These are phyloP conservation scores for Meyerozyma guilliermondii DNA, from an alignment of 1,139 yeast genomes.

Conservation along the genomic window DNA sequence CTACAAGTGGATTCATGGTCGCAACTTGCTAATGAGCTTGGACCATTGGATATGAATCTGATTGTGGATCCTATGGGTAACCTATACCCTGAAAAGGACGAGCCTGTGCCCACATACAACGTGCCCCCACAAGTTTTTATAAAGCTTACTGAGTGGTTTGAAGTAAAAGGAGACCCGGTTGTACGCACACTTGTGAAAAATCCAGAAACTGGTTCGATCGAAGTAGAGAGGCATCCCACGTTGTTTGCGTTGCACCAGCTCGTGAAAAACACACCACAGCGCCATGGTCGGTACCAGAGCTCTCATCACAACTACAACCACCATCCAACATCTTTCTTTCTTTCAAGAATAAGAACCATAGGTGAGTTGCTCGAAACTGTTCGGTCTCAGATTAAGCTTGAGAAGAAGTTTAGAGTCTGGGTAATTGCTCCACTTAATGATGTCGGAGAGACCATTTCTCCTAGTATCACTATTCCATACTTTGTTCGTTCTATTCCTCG, in stretches of 20 bases:
- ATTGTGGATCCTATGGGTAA: conserved; percentile 29
- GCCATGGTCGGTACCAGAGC: conserved; percentile 4
- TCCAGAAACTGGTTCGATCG: conserved; percentile 29
- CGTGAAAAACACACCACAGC: conserved; percentile 17
- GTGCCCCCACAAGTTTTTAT: conserved; percentile 41
- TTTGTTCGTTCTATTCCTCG: conserved; percentile 28
- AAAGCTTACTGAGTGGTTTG: conserved; percentile 50
- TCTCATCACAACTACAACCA: conserved; percentile 8
- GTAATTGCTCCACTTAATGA: conserved; percentile 21
- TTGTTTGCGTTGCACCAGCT: conserved; percentile 49
- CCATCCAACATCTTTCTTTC: conserved; percentile 11
- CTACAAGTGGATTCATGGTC: conserved; percentile 19
- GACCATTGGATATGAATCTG: conserved; percentile 28
- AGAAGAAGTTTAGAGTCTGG: conserved; percentile 30
- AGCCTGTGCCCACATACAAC: conserved; percentile 22
- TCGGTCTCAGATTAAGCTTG: conserved; percentile 9
- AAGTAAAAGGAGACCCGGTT: conserved; percentile 41
- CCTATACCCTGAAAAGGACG: conserved; percentile 25
- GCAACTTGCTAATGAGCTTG: conserved; percentile 22
- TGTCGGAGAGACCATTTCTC: conserved; percentile 20
- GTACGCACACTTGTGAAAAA: conserved; percentile 40
- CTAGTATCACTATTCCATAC: conserved; percentile 18
- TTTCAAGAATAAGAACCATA: conserved; percentile 33
- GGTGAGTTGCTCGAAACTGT: conserved; percentile 26
- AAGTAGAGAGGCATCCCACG: conserved; percentile 52